phyloP scores from a whole-genome alignment of 352 stramenopile species.

The Globisporangium apiculatum region DNA sequence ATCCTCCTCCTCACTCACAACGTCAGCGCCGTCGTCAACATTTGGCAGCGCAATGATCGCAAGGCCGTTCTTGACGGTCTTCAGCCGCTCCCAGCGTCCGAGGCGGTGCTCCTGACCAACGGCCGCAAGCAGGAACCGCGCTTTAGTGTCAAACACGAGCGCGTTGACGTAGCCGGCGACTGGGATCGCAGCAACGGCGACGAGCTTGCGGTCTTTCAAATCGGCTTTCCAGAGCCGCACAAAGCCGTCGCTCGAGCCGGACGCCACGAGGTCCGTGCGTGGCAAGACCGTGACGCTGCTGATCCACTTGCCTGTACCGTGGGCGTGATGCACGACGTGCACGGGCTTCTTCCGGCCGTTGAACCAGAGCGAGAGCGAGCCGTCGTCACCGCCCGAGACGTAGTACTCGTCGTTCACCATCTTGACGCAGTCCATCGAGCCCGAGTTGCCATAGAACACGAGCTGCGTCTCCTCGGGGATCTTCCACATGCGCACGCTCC shows the following conservation, averaged over 20 bases:
- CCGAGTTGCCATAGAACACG: constrained; percentile 89
- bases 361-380: constrained; percentile 89
- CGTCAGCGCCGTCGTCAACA: constrained; percentile 24
- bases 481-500: constrained; percentile 94
- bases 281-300: constrained; percentile 85
- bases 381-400: constrained; percentile 88
- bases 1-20: constrained; percentile 13
- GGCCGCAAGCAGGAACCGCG: constrained; percentile 85
- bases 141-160: constrained; percentile 69
- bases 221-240: constrained; percentile 90
- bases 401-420: constrained; percentile 93
- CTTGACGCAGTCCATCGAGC: constrained; percentile 88
- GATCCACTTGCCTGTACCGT: constrained; percentile 88
- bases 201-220: constrained; percentile 55
- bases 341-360: constrained; percentile 92
- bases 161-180: constrained; percentile 68
- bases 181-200: constrained; percentile 62
- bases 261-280: constrained; percentile 88
- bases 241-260: constrained; percentile 87
- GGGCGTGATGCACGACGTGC: constrained; percentile 70
- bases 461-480: constrained; percentile 93
- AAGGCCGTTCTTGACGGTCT: constrained; percentile 86
- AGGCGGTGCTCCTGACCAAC: constrained; percentile 91
- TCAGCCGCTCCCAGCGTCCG: constrained; percentile 88
- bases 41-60: constrained; percentile 82